Percentiles rank a stretch among this genome's conserved stretches.
Conservation (phyloP, 805 yeast genomes). For the Scheffersomyces amazonensis region DNA sequence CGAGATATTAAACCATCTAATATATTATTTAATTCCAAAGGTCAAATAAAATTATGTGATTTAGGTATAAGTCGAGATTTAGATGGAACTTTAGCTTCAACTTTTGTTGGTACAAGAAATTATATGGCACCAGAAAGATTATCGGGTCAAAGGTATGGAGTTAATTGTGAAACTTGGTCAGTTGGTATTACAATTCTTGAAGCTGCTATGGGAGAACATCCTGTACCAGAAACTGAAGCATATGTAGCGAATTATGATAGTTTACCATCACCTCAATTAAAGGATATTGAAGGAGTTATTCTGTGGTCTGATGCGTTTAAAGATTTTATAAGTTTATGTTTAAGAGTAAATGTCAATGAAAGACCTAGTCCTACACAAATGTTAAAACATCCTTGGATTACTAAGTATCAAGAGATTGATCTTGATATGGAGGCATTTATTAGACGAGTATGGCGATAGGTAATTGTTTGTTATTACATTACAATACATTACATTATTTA, state of each 20-base stretch:
- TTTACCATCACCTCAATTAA: conserved; percentile 37
- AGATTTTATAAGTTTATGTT: conserved; percentile 75
- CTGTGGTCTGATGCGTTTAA: conserved; percentile 81
- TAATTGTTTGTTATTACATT: no score
- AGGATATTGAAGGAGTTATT: conserved; percentile 72
- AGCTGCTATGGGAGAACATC: conserved; percentile 90
- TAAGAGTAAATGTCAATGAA: conserved; percentile 73
- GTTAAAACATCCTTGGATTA: conserved; percentile 91
- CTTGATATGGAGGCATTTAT: conserved; percentile 90
- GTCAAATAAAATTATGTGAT: conserved; percentile 91
- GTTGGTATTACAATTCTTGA: conserved; percentile 78
- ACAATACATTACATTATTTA: no score
- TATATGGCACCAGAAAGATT: conserved; percentile 99
- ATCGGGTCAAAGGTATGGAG: conserved; percentile 92
- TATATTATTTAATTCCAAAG: conserved; percentile 68
- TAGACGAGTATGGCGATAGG: conserved; percentile 59
- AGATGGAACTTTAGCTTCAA: conserved; percentile 90
- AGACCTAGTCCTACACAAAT: conserved; percentile 93
- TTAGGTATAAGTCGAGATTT: conserved; percentile 98
- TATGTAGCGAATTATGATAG: conserved; percentile 21
- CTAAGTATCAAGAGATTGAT: conserved; percentile 65
- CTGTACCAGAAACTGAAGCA: conserved; percentile 39
- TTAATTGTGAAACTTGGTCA: conserved; percentile 96
- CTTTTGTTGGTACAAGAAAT: conserved; percentile 95
- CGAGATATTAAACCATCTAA: conserved; percentile 97